Base-by-base conservation (phyloP, 331 rosid genomes). In the Saraca asoca region DNA sequence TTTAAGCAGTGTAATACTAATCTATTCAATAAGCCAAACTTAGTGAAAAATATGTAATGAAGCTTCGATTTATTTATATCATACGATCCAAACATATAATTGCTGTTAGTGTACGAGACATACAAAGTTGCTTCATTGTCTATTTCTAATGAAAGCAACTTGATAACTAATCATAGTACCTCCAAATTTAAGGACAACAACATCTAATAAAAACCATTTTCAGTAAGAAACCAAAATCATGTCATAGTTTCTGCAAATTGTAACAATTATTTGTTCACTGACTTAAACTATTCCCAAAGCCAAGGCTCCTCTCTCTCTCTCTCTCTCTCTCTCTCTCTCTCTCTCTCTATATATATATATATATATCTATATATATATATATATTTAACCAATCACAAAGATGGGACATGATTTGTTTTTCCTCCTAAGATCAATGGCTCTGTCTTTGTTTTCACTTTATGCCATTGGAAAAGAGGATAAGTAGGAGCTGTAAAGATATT, bases 81-180 rank as follows among this genome's bases (percentile, higher is more conserved):
- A 24, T 24, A 24, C 31, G 31, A 1, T 24, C 31, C 31, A 24
- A 46, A 49, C 58, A 42, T 15, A 6, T 42, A 42, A 58, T 34
- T 51, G 29, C 58, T 51, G 66, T 52, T 11, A 31, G 55, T 10
- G 50, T 44, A 74, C 51, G 68, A 51, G 18, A 75, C 59, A 52
- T 17, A 41, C 24, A 62, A 29, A 66, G 63, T 66, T 45, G 75
- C 38, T 49, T 62, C 62, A 19, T 73, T 60, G 72, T 68, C 73
- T 48, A 37, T 63, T 50, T 78, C 48, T 18, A 17, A 42, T 58
- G 76, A 73, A 54, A 78, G 41, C 44, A 55, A 58, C 72, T 55
- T 55, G 15, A 35, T 11, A 73, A 62, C 75, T 20, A 56, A 62
- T 71, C 43, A 7, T 50, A 37, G 68, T 49, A 72, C 24, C 62